phyloP scores from a whole-genome alignment of 75 land plant genomes.

The Ceratopteris richardii region DNA sequence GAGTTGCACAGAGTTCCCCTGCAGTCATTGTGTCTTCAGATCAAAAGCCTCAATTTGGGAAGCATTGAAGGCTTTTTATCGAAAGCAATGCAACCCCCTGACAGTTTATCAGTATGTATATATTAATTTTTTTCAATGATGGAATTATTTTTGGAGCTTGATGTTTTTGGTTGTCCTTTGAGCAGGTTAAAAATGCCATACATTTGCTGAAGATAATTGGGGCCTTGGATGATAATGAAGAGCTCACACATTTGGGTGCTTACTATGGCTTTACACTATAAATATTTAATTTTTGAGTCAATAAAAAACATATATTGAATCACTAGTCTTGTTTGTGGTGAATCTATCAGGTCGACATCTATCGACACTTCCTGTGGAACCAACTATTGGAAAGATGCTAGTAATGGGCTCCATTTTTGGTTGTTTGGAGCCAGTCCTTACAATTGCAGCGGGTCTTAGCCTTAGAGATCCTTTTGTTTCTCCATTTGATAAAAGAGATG shows the following conservation, averaged over 20 bases:
- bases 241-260: conserved; percentile 75
- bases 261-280: background rate
- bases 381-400: conserved; percentile 96
- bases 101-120: conserved; percentile 59
- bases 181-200: conserved; percentile 88
- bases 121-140: conserved; percentile 3
- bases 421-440: conserved; percentile 88
- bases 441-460: conserved; percentile 81
- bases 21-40: conserved; percentile 90
- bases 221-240: conserved; percentile 85
- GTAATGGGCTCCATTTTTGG: conserved; percentile 84
- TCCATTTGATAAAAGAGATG: conserved; percentile 92
- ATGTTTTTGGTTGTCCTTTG: background rate
- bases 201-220: conserved; percentile 84
- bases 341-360: conserved; percentile 49
- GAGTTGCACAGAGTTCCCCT: conserved; percentile 90
- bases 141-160: background rate
- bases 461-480: conserved; percentile 87
- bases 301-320: background rate
- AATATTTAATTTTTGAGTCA: background rate
- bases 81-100: conserved; percentile 92
- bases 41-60: conserved; percentile 79
- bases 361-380: conserved; percentile 91
- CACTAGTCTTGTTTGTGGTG: too few relatives aligned
- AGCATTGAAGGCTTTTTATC: conserved; percentile 73